Base-by-base conservation (phyloP, 2,329 filamentous ascomycete species). In the Scytalidium lignicola region DNA sequence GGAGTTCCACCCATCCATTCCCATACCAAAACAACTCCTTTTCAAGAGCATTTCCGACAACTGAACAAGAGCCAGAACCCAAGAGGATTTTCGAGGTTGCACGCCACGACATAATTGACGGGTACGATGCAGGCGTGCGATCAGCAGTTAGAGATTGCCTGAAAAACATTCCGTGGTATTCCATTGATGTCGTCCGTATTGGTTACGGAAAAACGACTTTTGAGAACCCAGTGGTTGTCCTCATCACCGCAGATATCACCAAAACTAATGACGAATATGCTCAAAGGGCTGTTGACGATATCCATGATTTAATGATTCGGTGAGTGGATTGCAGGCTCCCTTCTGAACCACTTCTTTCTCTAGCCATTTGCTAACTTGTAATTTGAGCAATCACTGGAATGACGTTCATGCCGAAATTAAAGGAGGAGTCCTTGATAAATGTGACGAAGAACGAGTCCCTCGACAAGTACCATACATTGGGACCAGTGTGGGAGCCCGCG, bases 401-500 rank as follows among this genome's bases (percentile, higher is more conserved):
- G 44, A 46, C 39, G 28, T 46, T 40, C 44, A 46, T 7, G 44
- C 44, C 2, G 44, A 46, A 46, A 39, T 39, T 18, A 46, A 46
- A 8, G 39, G 20, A n/a, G 44, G 44, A n/a, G 12, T 5, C 10
- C 44, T 40, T 22, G 18, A 15, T n/a, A 13, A 23, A 7, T 1
- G 2, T 13, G 44, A n/a, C 39, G 12, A 22, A 4, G 29, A 15
- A 39, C 13, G 12, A 26, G 2, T 22, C 15, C 23, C 22, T 23
- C 13, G 20, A 26, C 44, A 46, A 39, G 28, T 39, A 15, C 44
- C 28, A 46, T 18, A 46, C 17, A 23, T 40, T 17, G 28, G 44
- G 13, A 22, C 29, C 7, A 46, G 44, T 26, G 39, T 46, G n/a
- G 29, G 44, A 10, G 19, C 15, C 15, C 32, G 32, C 15, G 32